phyloP scores from a whole-genome alignment of 495 filamentous ascomycete genomes.

The Penicillium egyptiacum region DNA sequence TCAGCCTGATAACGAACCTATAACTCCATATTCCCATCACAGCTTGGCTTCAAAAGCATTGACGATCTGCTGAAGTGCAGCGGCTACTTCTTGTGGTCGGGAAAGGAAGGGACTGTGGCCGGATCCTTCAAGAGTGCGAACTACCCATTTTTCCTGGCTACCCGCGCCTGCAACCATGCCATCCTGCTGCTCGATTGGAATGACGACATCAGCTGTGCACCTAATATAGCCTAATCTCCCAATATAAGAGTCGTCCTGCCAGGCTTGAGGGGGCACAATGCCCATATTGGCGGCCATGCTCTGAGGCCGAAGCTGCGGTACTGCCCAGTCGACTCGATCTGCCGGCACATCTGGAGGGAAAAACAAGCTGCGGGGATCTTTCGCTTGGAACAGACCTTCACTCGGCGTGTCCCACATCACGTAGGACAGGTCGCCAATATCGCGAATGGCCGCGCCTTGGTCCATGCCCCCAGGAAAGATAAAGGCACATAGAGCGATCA shows the following conservation, averaged over 20 bases:
- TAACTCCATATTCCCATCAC: neutral
- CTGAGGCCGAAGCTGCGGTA: constrained; percentile 15
- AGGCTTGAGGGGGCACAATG: constrained; percentile 17
- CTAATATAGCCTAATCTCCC: constrained; percentile 16
- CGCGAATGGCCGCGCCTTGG: constrained; percentile 15
- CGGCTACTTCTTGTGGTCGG: constrained; percentile 14
- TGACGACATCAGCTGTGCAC: constrained; percentile 12
- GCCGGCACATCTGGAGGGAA: constrained; percentile 11
- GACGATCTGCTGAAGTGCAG: constrained; percentile 12
- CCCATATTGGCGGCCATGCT: constrained; percentile 18
- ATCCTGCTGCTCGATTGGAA: constrained; percentile 12
- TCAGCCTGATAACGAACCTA: no score
- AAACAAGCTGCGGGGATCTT: constrained; percentile 12
- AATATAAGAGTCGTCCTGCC: constrained; percentile 12
- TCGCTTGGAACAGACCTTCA: constrained; percentile 11
- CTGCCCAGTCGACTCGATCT: constrained; percentile 11
- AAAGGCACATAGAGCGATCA: constrained; percentile 12
- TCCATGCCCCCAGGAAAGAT: constrained; percentile 17
- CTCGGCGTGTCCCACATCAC: constrained; percentile 10
- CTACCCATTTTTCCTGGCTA: constrained; percentile 15
- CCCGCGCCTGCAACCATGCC: constrained; percentile 13
- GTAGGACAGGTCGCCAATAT: constrained; percentile 7
- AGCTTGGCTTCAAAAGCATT: constrained; percentile 15
- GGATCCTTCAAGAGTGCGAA: constrained; percentile 15
- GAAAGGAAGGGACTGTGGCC: constrained; percentile 19